phyloP scores from a whole-genome alignment of 2,329 filamentous ascomycete genomes.

The Teratosphaeria nubilosa region DNA sequence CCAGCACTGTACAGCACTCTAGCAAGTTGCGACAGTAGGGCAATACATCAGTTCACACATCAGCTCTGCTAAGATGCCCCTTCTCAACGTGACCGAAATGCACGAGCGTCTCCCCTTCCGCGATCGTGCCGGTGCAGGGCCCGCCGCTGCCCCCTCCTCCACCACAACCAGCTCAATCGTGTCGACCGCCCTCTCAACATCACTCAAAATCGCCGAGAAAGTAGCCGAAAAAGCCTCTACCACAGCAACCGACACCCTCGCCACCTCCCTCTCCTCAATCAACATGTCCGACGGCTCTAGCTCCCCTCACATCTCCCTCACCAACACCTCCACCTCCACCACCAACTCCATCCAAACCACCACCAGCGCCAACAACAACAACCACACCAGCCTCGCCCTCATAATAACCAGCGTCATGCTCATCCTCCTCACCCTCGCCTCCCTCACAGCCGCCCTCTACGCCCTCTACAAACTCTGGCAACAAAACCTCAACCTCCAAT shows the following conservation, averaged over 20 bases:
- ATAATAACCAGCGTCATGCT: background rate
- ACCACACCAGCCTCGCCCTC: background rate
- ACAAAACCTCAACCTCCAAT: conserved; percentile 1
- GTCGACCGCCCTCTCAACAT: background rate
- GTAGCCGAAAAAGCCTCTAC: background rate
- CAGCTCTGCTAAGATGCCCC: background rate
- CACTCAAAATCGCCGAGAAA: background rate
- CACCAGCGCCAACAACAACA: background rate
- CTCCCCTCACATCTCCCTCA: background rate
- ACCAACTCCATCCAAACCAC: background rate
- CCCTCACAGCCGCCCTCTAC: background rate
- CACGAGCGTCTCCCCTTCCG: background rate
- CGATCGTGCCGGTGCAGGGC: background rate
- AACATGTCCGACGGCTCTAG: background rate
- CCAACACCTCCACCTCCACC: background rate
- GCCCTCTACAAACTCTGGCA: conserved; percentile 1
- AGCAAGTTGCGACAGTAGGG: too few species aligned
- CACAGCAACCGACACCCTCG: background rate
- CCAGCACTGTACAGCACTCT: background rate
- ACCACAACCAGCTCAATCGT: background rate
- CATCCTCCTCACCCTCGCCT: background rate
- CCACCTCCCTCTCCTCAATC: background rate
- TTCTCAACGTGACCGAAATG: background rate
- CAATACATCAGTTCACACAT: too few species aligned
- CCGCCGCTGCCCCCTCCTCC: background rate